phyloP scores from a whole-genome alignment of 441 rosid species.

The Populus hybrid region DNA sequence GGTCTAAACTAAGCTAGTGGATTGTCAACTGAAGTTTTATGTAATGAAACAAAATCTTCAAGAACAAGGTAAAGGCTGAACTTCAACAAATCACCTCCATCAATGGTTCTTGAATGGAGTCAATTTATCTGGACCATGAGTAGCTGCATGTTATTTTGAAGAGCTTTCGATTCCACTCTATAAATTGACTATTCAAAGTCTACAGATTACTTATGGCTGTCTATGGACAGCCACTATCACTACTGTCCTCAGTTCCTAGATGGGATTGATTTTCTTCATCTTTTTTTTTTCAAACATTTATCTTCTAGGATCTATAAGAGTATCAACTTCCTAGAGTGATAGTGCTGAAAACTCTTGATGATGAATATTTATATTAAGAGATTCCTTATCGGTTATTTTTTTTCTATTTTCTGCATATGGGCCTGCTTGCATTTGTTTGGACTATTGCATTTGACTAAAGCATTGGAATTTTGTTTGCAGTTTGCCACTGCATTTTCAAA shows the following conservation, averaged over 20 bases:
- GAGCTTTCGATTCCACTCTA: neutral
- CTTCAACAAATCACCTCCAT: neutral
- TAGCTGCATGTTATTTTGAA: neutral
- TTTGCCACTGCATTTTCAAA: constrained; percentile 56
- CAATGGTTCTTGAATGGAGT: neutral
- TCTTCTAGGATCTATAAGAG: too few relatives aligned
- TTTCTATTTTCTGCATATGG: neutral
- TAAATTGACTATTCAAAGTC: neutral
- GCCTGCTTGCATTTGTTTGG: constrained; percentile 3
- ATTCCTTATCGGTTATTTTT: neutral
- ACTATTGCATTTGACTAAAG: constrained; percentile 3
- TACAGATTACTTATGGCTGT: neutral
- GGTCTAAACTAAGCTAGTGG: neutral
- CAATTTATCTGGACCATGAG: neutral
- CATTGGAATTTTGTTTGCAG: constrained; percentile 31
- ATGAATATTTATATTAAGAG: neutral
- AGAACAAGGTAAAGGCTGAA: neutral
- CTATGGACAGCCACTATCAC: too few relatives aligned
- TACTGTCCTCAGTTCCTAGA: too few relatives aligned
- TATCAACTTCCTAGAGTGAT: neutral
- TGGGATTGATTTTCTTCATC: too few relatives aligned
- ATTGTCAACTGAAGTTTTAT: neutral
- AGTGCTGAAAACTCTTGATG: neutral
- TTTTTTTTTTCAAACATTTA: too few relatives aligned
- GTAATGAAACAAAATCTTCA: neutral